These are phyloP conservation scores for Pisolithus albus DNA, from an alignment of 768 basidiomycete genomes.

Conservation along the genomic window DNA sequence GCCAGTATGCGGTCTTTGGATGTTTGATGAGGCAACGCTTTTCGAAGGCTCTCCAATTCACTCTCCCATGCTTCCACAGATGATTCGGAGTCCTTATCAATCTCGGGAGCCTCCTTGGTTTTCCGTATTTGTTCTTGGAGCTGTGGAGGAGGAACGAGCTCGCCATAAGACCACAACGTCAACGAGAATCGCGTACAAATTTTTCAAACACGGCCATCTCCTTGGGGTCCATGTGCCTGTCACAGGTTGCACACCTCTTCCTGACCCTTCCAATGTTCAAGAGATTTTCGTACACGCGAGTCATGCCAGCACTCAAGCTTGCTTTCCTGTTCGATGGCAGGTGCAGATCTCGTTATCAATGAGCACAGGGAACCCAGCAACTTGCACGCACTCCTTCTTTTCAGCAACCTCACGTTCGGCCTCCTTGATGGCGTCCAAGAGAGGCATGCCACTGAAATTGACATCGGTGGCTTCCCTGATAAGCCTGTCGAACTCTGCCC, in stretches of 20 bases:
- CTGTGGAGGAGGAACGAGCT: slow-evolving; percentile 30
- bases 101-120: slow-evolving; percentile 34
- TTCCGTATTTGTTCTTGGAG: slow-evolving; percentile 57
- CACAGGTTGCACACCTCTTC: slow-evolving; percentile 71
- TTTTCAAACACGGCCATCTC: slow-evolving; percentile 61
- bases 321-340: slow-evolving; percentile 9
- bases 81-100: slow-evolving; percentile 30
- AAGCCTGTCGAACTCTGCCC: slow-evolving; percentile 45
- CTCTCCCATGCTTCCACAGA: slow-evolving; percentile 51
- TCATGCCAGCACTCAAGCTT: slow-evolving; percentile 28
- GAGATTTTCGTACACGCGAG: slow-evolving; percentile 46
- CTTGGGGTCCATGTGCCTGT: slow-evolving; percentile 51
- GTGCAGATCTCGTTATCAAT: not conserved
- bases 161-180: not conserved
- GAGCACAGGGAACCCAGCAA: not conserved
- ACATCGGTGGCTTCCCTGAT: slow-evolving; percentile 33
- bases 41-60: slow-evolving; percentile 51
- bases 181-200: slow-evolving; percentile 42
- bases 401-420: slow-evolving; percentile 15
- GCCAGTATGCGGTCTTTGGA: slow-evolving; percentile 47
- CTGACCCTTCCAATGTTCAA: slow-evolving; percentile 54
- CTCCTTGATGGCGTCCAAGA: slow-evolving; percentile 45
- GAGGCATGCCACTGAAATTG: slow-evolving; percentile 24
- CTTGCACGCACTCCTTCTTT: slow-evolving; percentile 12
- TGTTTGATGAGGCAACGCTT: slow-evolving; percentile 50